These are phyloP conservation scores for Aureobasidium leucospermi DNA, from an alignment of 2,329 filamentous ascomycete genomes.

Conservation along the genomic window DNA sequence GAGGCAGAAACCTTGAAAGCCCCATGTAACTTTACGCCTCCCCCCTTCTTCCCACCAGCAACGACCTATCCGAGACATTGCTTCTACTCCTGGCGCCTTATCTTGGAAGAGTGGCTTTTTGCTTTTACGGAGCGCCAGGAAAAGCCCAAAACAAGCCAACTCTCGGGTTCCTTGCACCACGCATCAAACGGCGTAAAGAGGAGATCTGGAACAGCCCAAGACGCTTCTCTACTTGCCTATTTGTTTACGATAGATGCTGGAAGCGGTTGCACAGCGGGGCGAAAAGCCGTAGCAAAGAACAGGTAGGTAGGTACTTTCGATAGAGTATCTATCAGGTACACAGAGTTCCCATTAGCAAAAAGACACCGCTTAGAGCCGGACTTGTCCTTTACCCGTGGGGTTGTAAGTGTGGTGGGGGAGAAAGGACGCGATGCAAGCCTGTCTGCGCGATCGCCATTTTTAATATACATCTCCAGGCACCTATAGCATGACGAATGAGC, in stretches of 20 bases:
- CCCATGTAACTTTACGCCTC: neutral
- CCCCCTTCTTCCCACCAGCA: neutral
- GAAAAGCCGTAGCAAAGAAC: neutral
- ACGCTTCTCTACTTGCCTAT: too few species aligned
- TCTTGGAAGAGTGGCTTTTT: neutral
- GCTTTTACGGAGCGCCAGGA: neutral
- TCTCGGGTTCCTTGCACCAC: neutral
- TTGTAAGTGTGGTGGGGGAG: neutral
- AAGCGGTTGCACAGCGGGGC: neutral
- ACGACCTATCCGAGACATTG: neutral
- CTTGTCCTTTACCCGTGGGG: too few species aligned
- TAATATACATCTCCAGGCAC: neutral
- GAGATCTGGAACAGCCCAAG: neutral
- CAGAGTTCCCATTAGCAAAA: too few species aligned
- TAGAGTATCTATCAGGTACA: neutral
- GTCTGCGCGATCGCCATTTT: neutral
- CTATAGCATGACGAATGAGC: neutral
- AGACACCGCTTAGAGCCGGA: neutral
- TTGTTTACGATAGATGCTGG: neutral
- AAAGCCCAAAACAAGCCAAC: neutral
- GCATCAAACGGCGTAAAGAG: neutral
- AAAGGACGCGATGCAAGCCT: neutral
- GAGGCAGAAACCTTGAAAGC: too few species aligned
- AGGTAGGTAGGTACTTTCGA: neutral
- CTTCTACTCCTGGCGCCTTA: neutral